phyloP scores from a whole-genome alignment of 1,139 yeast genomes.

The Yamadazyma oceani region DNA sequence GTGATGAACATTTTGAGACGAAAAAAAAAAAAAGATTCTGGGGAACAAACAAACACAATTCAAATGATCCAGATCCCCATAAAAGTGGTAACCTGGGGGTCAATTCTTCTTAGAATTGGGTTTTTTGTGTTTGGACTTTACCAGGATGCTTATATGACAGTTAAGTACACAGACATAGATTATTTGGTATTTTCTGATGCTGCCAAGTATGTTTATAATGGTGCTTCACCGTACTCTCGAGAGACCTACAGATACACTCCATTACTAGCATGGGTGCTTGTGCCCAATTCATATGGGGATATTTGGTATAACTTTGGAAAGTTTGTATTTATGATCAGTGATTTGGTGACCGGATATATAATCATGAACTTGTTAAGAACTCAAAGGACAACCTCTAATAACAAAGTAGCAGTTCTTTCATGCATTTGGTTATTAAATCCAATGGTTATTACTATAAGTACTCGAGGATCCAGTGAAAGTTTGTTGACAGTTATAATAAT shows the following conservation, averaged over 20 bases:
- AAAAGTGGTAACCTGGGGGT: slow-evolving; percentile 13
- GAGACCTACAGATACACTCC: slow-evolving; percentile 96
- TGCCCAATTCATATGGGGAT: slow-evolving; percentile 58
- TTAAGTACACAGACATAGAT: slow-evolving; percentile 91
- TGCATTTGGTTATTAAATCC: slow-evolving; percentile 90
- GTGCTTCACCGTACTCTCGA: slow-evolving; percentile 72
- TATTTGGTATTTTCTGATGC: slow-evolving; percentile 94
- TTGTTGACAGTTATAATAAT: slow-evolving; percentile 77
- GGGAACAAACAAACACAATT: neutral
- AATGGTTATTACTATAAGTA: slow-evolving; percentile 90
- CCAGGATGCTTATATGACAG: slow-evolving; percentile 78
- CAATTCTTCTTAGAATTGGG: slow-evolving; percentile 53
- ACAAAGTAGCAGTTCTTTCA: slow-evolving; percentile 39
- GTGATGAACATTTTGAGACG: neutral
- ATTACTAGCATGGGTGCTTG: slow-evolving; percentile 74
- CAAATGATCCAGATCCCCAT: slow-evolving; percentile 4
- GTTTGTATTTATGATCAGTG: slow-evolving; percentile 70
- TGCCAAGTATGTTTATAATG: slow-evolving; percentile 62
- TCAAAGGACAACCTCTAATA: slow-evolving; percentile 23
- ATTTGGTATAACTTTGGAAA: slow-evolving; percentile 74
- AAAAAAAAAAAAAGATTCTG: slow-evolving; percentile 1
- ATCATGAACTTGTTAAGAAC: slow-evolving; percentile 43
- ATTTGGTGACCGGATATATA: slow-evolving; percentile 75
- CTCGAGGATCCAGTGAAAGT: slow-evolving; percentile 94
- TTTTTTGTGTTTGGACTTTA: slow-evolving; percentile 82